Evolutionary conservation across 495 filamentous ascomycete species (phyloP), one percentile per base, ranked within the genome.

Genomic region (Thozetella sp.): DNA sequence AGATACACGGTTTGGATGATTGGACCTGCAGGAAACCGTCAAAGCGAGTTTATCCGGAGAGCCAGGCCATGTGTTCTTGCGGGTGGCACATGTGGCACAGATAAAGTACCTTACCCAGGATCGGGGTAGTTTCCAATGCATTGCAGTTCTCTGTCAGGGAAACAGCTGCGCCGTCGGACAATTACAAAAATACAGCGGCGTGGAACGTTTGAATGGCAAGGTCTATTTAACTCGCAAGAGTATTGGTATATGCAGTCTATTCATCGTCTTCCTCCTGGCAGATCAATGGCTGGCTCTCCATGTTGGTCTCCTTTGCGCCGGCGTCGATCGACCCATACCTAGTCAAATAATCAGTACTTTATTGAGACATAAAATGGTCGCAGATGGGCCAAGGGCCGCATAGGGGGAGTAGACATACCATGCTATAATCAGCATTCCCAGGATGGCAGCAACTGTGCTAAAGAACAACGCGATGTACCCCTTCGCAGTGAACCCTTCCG

Each of bases 391-490:
- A 37, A 15, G 30, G 15, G 6, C 30, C 6, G 30, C 30, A 37
- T 37, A 17, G 30, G 17, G 30, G 30, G 17, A 37, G 6, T 9
- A 37, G 30, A 6, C 43, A 20, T 48, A 48, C 43, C 43, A 48
- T 11, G 43, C 12, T 4, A 48, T 48, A n/a, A 20, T 19, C 43
- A 20, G n/a, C n/a, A 57, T 34, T 23, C 89, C 89, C 25, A 87
- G 25, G 22, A 88, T 64, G 10, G 88, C 89, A 20, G 78, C 74
- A 6, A 90, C 45, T 57, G 75, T 70, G 62, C 84, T 89, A 56
- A 90, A 89, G 15, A 83, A 80, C 59, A 90, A 51, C 1, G 87
- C 87, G 22, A 89, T 81, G 54, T 86, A 85, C 1, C 88, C 88
- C 45, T 74, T 76, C 0, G 85, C 57, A 2, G 84, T 88, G 63